Evolutionary conservation across 352 stramenopile species (phyloP), one percentile per base, ranked within the genome.

Genomic region (Phytophthora pluvialis): DNA sequence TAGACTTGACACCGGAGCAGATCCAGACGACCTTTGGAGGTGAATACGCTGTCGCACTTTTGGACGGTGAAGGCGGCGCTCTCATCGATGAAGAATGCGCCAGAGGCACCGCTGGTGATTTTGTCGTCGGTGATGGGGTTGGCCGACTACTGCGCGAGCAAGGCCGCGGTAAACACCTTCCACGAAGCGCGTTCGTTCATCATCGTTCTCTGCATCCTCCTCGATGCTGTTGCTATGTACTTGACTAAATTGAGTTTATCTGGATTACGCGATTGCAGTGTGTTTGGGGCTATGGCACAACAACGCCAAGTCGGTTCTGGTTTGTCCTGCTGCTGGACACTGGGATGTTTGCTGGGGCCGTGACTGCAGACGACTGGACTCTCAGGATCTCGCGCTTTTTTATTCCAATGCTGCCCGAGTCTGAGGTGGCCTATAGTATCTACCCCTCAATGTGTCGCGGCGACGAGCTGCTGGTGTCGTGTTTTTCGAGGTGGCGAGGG

Each of bases 101-200:
- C 59, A 0, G 68, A 86, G 12, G 63, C 71, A n/a, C 46, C 92
- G 26, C 70, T 95, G 18, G 83, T 95, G 18, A 87, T 83, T 0
- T 32, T 95, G n/a, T 83, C 87, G 5, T 95, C 87, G 9, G 73
- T 95, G 46, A 88, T 95, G 82, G 83, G 83, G 10, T 67, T 95
- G 32, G 71, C 66, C 1, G 87, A 95, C 73, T 95, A 95, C 57
- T 91, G 82, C 43, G 80, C 80, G 6, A 91, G 76, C 67, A 95
- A 95, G 62, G 86, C 80, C 18, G 87, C 87, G 2, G 67, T 86
- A 16, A 87, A 79, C 36, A 80, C 78, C 3, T 95, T 93, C 61
- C 83, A 91, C 64, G 83, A 94, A 64, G 78, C 77, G 45, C 28
- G 84, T 82, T 29, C 8, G 62, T 66, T 18, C 3, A 12, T 31